These are phyloP conservation scores for Remersonia thermophila DNA, from an alignment of 2,329 filamentous ascomycete genomes.

Conservation along the genomic window DNA sequence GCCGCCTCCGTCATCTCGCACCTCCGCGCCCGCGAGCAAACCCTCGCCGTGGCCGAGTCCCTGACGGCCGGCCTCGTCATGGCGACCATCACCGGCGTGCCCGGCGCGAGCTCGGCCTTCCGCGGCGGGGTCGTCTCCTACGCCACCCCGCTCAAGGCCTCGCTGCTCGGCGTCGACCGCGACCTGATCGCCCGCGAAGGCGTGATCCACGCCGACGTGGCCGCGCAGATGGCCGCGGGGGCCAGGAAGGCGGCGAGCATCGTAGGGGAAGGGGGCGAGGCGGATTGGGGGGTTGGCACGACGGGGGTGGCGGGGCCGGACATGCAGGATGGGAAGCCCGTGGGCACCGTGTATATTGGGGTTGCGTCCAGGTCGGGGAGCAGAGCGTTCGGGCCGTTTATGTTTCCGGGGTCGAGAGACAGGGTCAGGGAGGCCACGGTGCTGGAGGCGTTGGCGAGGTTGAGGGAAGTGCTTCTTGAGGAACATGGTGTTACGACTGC, in stretches of 20 bases:
- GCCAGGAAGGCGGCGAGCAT: constrained; percentile 6
- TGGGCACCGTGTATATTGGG: constrained; percentile 16
- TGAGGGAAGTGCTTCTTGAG: constrained; percentile 7
- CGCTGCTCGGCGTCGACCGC: constrained; percentile 18
- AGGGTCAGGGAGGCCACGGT: constrained; percentile 16
- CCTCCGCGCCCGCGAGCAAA: constrained; percentile 16
- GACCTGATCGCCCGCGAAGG: constrained; percentile 16
- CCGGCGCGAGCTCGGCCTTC: constrained; percentile 21
- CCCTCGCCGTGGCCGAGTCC: constrained; percentile 22
- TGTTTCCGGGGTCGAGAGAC: constrained; percentile 15
- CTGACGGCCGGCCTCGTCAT: constrained; percentile 23
- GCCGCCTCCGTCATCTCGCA: constrained; percentile 15
- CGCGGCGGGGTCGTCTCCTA: constrained; percentile 25
- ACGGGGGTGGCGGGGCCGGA: constrained; percentile 19
- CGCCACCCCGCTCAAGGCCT: constrained; percentile 20
- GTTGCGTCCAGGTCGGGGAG: constrained; percentile 9
- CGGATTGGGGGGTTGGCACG: constrained; percentile 18
- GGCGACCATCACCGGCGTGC: constrained; percentile 21
- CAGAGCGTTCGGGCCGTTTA: constrained; percentile 15
- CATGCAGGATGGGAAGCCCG: constrained; percentile 18
- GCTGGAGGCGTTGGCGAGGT: constrained; percentile 11
- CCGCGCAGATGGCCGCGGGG: constrained; percentile 12
- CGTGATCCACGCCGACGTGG: constrained; percentile 18
- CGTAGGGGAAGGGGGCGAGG: constrained; percentile 5
- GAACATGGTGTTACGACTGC: too few species aligned